These are phyloP conservation scores for Pythium rhizo-oryzae DNA, from an alignment of 352 stramenopile genomes.

Conservation along the genomic window DNA sequence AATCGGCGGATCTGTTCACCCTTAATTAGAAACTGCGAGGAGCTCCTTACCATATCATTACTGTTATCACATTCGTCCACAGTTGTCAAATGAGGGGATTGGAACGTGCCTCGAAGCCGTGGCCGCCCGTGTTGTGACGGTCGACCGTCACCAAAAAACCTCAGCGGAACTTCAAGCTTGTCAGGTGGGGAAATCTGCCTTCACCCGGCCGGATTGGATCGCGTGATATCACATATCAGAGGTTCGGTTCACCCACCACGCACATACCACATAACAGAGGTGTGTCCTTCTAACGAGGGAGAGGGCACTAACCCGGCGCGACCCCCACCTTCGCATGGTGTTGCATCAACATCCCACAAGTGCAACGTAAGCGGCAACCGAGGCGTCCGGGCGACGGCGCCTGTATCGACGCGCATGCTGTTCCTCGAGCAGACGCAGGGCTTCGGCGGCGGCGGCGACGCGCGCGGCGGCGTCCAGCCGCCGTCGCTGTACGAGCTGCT, in stretches of 20 bases:
- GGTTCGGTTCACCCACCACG: background rate
- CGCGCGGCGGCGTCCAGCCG: constrained; percentile 11
- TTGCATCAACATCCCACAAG: constrained; percentile 21
- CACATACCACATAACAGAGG: background rate
- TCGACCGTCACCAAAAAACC: constrained; percentile 29
- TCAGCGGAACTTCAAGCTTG: constrained; percentile 26
- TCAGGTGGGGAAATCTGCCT: background rate
- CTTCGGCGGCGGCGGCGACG: constrained; percentile 37
- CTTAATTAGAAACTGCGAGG: constrained; percentile 10
- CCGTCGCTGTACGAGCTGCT: constrained; percentile 87
- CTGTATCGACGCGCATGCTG: constrained; percentile 44
- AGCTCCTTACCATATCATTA: background rate
- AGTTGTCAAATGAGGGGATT: constrained; percentile 22
- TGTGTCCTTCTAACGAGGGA: background rate
- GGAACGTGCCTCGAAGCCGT: background rate
- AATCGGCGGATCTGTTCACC: background rate
- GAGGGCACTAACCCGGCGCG: no score
- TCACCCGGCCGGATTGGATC: background rate
- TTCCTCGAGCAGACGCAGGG: constrained; percentile 85
- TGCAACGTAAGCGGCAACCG: background rate
- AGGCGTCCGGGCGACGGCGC: no score
- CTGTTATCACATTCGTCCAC: constrained; percentile 20
- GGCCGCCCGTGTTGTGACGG: constrained; percentile 18
- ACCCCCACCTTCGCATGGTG: background rate
- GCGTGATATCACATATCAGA: background rate